Conservation (phyloP, 1,284 basidiomycete genomes). For the Somion occarium region DNA sequence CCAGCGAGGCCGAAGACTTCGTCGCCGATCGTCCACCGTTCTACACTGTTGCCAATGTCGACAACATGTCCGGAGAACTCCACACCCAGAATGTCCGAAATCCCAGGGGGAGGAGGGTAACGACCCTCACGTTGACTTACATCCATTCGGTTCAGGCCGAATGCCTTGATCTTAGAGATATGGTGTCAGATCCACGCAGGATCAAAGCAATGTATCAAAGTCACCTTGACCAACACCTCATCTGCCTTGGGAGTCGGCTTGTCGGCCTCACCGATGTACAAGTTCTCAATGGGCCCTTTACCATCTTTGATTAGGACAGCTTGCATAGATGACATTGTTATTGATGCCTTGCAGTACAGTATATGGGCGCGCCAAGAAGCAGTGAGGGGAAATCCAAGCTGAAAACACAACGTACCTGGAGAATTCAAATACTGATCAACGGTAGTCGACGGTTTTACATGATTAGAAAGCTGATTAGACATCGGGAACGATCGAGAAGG, state of each 20-base stretch:
- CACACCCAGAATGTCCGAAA: constrained; percentile 80
- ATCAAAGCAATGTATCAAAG: constrained; percentile 10
- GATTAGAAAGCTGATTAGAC: no score
- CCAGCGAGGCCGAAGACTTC: constrained; percentile 83
- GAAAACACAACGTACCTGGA: no score
- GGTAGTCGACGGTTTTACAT: no score
- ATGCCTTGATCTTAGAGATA: constrained; percentile 59
- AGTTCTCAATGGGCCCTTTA: constrained; percentile 71
- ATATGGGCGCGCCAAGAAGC: no score
- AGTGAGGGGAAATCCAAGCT: no score
- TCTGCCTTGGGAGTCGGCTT: constrained; percentile 52
- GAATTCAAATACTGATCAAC: no score
- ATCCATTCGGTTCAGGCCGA: constrained; percentile 90
- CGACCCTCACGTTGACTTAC: constrained; percentile 71
- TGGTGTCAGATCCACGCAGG: constrained; percentile 5
- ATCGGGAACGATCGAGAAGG: no score
- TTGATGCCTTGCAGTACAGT: no score
- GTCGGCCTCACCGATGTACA: constrained; percentile 75
- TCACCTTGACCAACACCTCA: constrained; percentile 76
- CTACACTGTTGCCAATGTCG: constrained; percentile 50
- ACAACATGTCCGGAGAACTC: constrained; percentile 82
- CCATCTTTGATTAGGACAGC: constrained; percentile 81
- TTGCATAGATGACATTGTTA: constrained; percentile 49
- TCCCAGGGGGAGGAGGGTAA: constrained; percentile 78
- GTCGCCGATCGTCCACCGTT: constrained; percentile 69